A percentile compares a stretch with the other conserved stretches of the same genome.
Evolutionary conservation across 352 stramenopile species (phyloP).

Genomic region (Globisporangium yorkense): DNA sequence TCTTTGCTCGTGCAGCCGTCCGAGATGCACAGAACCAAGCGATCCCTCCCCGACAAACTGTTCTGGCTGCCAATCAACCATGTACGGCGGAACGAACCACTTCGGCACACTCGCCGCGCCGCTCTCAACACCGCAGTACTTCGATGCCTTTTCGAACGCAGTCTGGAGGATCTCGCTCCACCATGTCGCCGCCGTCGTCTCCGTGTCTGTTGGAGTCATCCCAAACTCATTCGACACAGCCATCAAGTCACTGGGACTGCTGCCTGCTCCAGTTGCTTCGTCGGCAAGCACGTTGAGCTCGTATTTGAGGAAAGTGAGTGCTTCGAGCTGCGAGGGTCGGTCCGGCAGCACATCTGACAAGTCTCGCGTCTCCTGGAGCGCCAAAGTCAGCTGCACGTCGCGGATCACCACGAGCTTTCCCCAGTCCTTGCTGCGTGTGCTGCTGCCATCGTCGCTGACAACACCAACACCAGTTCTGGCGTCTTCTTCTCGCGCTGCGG

Average conservation of each 20-base stretch:
- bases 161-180: not conserved
- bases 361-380: not conserved
- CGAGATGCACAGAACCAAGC: not conserved
- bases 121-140: not conserved
- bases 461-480: not conserved
- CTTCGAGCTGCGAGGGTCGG: not conserved
- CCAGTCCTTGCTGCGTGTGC: not conserved
- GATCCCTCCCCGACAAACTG: not conserved
- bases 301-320: not conserved
- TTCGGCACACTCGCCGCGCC: not conserved
- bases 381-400: not conserved
- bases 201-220: not conserved
- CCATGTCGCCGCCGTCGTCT: not conserved
- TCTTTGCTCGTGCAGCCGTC: not conserved
- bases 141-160: not conserved
- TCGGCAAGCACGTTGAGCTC: not conserved
- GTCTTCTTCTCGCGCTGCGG: not conserved
- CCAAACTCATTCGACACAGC: no score
- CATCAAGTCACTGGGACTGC: not conserved
- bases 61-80: not conserved
- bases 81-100: slow-evolving; percentile 7
- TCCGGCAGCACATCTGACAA: not conserved
- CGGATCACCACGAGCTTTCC: slow-evolving; percentile 1
- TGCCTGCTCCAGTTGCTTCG: not conserved
- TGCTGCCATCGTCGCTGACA: not conserved